Base-by-base conservation (phyloP, 495 filamentous ascomycete genomes). In the Astrocystis sublimbata region DNA sequence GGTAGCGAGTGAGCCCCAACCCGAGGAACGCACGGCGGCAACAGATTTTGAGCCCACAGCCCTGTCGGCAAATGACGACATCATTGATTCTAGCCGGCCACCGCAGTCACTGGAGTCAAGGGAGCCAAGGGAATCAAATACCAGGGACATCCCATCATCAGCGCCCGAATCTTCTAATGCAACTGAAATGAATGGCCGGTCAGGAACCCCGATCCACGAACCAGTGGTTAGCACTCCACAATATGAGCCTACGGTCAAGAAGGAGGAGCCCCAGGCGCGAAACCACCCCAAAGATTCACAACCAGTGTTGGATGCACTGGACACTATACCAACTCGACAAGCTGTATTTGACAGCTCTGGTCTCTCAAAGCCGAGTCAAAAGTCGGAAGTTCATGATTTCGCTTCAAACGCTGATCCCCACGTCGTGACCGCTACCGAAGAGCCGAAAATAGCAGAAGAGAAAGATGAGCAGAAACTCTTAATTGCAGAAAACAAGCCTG, bases 321-420 rank as follows among this genome's bases (percentile, higher is more conserved):
- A 77, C 43, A 57, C 75, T 3, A 68, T 73, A 7, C 75, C 76
- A 5, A 65, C 71, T 19, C 69, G 68, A 35, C 75, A 70, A 43
- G 66, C 51, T 15, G 28, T 73, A 28, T 70, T 55, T 50, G 26
- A 47, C 8, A 8, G n/a, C 35, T 46, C 62, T 15, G 35, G 23
- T 12, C 12, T 26, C 50, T 30, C 9, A 31, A 31, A 60, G 17
- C 33, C 41, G 33, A 57, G 24, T 13, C 35, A 17, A 9, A 40
- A 51, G 24, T 6, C 2, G 17, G 33, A 43, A n/a, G 3, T 13
- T 3, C 12, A 41, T 9, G 51, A 57, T 2, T 17, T 5, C 24
- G 26, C 35, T 17, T 31, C 41, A 45, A 21, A n/a, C 21, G 3
- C 31, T 31, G 23, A 38, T 0, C n/a, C 23, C 21, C 4, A n/a